Evolutionary conservation across 805 yeast species (phyloP).

Genomic region (Myxozyma lipomycoides): DNA sequence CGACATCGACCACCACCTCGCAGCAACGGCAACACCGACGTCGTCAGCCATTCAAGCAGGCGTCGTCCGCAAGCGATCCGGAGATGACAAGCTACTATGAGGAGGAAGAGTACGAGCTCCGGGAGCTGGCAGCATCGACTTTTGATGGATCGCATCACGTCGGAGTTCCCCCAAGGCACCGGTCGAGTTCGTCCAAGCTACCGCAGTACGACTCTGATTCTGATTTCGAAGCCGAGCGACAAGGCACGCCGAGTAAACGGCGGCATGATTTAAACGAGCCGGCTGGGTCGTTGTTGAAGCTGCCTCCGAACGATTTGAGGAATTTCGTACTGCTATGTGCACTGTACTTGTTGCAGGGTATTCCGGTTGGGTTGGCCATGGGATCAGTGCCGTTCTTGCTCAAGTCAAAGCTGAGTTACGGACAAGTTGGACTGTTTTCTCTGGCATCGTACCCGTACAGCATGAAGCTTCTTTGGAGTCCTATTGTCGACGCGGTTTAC

Average conservation of each 20-base stretch:
- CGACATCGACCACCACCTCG: background rate
- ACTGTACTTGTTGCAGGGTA: constrained; percentile 85
- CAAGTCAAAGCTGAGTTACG: constrained; percentile 74
- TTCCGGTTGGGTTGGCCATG: constrained; percentile 93
- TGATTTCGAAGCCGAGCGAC: background rate
- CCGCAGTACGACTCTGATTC: constrained; percentile 15
- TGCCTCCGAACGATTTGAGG: constrained; percentile 53
- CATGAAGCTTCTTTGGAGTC: constrained; percentile 89
- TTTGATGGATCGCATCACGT: constrained; percentile 24
- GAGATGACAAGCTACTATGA: background rate
- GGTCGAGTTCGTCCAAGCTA: constrained; percentile 4
- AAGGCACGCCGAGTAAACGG: background rate
- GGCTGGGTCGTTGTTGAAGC: constrained; percentile 24
- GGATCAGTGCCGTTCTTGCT: constrained; percentile 90
- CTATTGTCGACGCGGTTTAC: constrained; percentile 87
- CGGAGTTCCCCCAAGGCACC: constrained; percentile 19
- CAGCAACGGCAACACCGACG: background rate
- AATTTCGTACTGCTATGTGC: constrained; percentile 70
- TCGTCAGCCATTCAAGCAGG: background rate
- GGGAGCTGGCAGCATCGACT: constrained; percentile 26
- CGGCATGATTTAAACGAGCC: constrained; percentile 1
- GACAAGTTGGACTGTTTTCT: constrained; percentile 87
- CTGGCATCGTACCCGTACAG: constrained; percentile 95
- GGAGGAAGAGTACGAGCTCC: constrained; percentile 16
- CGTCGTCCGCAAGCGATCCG: background rate